Evolutionary conservation across 805 yeast genomes (phyloP), one percentile per base, ranked within the genome.

Genomic region (Saccharomyces mikatae): DNA sequence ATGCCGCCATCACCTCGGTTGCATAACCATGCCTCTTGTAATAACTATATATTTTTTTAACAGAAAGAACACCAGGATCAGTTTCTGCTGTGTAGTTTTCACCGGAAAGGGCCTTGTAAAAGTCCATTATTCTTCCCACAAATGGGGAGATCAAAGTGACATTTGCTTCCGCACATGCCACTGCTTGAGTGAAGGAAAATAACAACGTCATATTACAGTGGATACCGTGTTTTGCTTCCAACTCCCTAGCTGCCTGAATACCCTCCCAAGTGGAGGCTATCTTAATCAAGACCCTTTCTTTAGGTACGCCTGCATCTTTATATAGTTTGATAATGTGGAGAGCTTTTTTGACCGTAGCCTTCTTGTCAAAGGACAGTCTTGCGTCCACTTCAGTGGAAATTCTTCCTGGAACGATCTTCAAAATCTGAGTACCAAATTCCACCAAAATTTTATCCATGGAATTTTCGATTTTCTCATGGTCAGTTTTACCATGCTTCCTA

Each of bases 1-100:
- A 92, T 57, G 99, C 99, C 76, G 99, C 99, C 99, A 94, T 94
- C 71, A 94, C 98, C 71, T 94, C 91, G 74, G 99, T 94, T 68
- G 92, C 81, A 84, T 94, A 94, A 66, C 86, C 92, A 76, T 75
- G 89, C 79, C 92, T 92, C 86, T 94, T 94, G 87, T 94, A 94
- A 84, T 94, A 94, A 87, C 91, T 87, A 88, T 74, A 94, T 75
- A 94, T 94, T 58, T 71, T 72, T 76, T 84, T 86, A 66, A 94
- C 99, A 47, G 97, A 89, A 51, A 78, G 52, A 58, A 94, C 98
- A 86, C 99, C 99, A 63, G 99, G 99, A 76, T 94, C 98, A 49
- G 65, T 66, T 66, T 81, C 88, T 63, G 80, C 79, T 52, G 82
- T 76, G 83, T 89, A 92, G 55, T 83, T 79, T 81, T 91, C 81